Evolutionary conservation across 2,329 filamentous ascomycete genomes (phyloP), one percentile per base, ranked within the genome.

Genomic region (Sclerotinia glacialis): DNA sequence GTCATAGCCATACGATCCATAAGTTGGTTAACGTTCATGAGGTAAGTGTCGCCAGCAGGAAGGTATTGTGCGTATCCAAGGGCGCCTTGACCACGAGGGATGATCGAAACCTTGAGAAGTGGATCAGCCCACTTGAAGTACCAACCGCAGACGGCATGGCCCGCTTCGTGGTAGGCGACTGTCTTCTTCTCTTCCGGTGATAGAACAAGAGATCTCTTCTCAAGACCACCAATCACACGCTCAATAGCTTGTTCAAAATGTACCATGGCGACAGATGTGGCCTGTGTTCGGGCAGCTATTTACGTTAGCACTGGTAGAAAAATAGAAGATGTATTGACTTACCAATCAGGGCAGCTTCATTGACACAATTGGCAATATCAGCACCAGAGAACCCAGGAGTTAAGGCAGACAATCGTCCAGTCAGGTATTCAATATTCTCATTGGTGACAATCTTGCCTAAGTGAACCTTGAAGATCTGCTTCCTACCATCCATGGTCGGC

Each of bases 1-100:
- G 94, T 97, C 95, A 99, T 99, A 71, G 95, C 95, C 95, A 99
- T 99, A 73, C 95, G 93, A 78, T 99, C 95, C 92, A 98, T 97
- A 52, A 99, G 84, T 80, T 99, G 95, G 77, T 93, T 89, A 70
- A 92, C 89, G 76, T 90, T 97, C 93, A 99, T 95, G 70, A 99
- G 85, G 78, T 98, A 98, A 11, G 92, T 92, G 76, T 99, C 95
- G 66, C 89, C 88, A 28, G 89, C 85, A 0, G 95, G 95, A n/a
- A 99, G 85, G 78, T 98, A 98, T 79, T 99, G 95, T 1, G 95
- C 95, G 77, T 99, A 99, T 11, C 95, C 95, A 21, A 99, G 83
- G 34, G 93, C 93, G 46, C 93, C 95, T 78, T 95, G 91, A 66
- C 94, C 95, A 76, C 95, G 93, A 23, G 95, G 95, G 74, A 99